A percentile compares a stretch with the other conserved stretches of the same genome.
phyloP scores from a whole-genome alignment of 306 rosid species.

The Betula pendula region DNA sequence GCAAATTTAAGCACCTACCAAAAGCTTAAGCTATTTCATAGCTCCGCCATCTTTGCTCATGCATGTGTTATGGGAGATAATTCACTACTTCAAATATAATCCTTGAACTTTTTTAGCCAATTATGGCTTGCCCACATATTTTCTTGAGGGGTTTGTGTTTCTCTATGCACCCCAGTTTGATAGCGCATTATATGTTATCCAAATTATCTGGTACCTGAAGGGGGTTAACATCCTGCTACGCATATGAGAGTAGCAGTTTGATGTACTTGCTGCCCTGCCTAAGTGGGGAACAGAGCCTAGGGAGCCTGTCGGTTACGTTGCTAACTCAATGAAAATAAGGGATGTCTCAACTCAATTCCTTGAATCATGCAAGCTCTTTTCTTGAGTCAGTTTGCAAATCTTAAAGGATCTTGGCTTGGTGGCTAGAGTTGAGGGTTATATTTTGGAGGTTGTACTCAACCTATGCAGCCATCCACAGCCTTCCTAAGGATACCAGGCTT shows the following conservation, averaged over 20 bases:
- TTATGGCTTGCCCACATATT: not conserved
- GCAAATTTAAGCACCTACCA: not conserved
- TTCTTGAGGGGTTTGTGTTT: not conserved
- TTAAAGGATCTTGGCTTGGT: not conserved
- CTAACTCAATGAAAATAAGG: not conserved
- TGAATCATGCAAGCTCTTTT: not conserved
- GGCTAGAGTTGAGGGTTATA: not conserved
- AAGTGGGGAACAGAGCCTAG: constrained; percentile 1
- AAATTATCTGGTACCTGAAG: not conserved
- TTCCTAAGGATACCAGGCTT: not conserved
- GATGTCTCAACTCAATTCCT: not conserved
- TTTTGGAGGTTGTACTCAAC: not conserved
- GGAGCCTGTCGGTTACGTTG: not conserved
- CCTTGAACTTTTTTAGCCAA: not conserved
- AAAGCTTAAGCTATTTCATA: not conserved
- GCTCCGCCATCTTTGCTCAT: not conserved
- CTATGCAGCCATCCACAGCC: not conserved
- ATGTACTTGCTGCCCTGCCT: not conserved
- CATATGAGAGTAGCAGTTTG: not conserved
- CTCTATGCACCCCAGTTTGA: not conserved
- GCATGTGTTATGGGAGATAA: not conserved
- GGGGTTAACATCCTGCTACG: not conserved
- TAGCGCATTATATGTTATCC: not conserved
- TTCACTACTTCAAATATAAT: not conserved
- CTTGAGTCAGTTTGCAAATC: not conserved